These are phyloP conservation scores for Auricularia sp. DNA, from an alignment of 768 basidiomycete species.

Conservation along the genomic window DNA sequence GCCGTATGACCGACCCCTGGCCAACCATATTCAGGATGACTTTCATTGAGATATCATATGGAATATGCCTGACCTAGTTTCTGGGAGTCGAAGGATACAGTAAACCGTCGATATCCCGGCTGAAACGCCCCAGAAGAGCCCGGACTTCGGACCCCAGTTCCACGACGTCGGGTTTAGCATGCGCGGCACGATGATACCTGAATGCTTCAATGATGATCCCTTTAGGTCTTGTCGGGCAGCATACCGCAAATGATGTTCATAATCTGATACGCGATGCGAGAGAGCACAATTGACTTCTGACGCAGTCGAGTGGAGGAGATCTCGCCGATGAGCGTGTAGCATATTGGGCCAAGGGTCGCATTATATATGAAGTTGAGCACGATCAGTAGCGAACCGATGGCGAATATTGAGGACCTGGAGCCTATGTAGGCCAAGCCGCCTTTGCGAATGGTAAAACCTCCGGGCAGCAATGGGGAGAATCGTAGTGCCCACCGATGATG, in stretches of 20 bases:
- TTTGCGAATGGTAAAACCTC: background rate
- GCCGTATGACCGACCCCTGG: slow-evolving; percentile 12
- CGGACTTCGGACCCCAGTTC: slow-evolving; percentile 15
- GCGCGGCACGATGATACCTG: slow-evolving; percentile 10
- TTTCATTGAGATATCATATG: too few relatives aligned
- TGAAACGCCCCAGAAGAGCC: slow-evolving; percentile 18
- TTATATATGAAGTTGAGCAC: slow-evolving; percentile 24
- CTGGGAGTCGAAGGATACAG: background rate
- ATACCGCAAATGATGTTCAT: slow-evolving; percentile 14
- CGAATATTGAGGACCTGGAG: slow-evolving; percentile 13
- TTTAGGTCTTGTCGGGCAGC: too few relatives aligned
- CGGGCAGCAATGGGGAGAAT: slow-evolving; percentile 13
- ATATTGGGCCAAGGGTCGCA: slow-evolving; percentile 21
- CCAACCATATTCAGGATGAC: too few relatives aligned
- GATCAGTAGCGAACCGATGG: slow-evolving; percentile 23
- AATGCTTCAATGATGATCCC: too few relatives aligned
- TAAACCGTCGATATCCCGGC: slow-evolving; percentile 10
- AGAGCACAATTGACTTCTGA: slow-evolving; percentile 24
- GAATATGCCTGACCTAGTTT: slow-evolving; percentile 16
- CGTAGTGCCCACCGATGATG: slow-evolving; percentile 15
- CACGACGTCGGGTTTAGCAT: slow-evolving; percentile 2
- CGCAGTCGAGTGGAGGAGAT: slow-evolving; percentile 22
- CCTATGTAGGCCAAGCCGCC: background rate
- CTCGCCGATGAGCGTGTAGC: slow-evolving; percentile 23
- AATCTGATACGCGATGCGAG: slow-evolving; percentile 14